These are phyloP conservation scores for Tinospora cordifolia DNA, from an alignment of 164 flowering plant genomes.

Conservation along the genomic window DNA sequence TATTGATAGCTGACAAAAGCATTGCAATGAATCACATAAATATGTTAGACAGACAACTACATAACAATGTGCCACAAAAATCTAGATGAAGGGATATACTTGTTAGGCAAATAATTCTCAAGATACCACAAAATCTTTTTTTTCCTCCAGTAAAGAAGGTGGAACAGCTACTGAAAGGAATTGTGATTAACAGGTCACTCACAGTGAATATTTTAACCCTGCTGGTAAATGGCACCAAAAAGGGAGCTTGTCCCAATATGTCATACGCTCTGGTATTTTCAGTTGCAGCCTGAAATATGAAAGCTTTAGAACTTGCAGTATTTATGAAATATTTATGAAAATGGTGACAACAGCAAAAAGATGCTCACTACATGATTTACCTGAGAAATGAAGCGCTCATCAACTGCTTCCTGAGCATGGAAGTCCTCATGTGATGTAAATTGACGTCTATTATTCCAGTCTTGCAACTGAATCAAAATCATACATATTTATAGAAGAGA, in stretches of 20 bases:
- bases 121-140: neutral
- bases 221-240: slow-evolving; percentile 90
- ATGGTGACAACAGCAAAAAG: neutral
- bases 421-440: slow-evolving; percentile 75
- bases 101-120: neutral
- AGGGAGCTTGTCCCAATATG: slow-evolving; percentile 83
- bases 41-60: neutral
- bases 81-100: neutral
- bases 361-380: slow-evolving; percentile 24
- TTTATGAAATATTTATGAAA: no score
- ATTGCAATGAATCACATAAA: neutral
- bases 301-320: slow-evolving; percentile 12
- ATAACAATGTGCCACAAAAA: neutral
- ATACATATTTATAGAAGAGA: neutral
- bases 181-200: slow-evolving; percentile 25
- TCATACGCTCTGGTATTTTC: slow-evolving; percentile 75
- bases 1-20: no score
- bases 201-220: slow-evolving; percentile 86
- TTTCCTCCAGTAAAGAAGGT: neutral
- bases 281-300: slow-evolving; percentile 51
- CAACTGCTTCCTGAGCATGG: slow-evolving; percentile 83
- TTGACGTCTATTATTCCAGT: no score
- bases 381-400: slow-evolving; percentile 79
- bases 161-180: slow-evolving; percentile 5
- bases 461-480: slow-evolving; percentile 17